Evolutionary conservation across 75 land plant species (phyloP).

Genomic region (Chamaecyparis obtusa): DNA sequence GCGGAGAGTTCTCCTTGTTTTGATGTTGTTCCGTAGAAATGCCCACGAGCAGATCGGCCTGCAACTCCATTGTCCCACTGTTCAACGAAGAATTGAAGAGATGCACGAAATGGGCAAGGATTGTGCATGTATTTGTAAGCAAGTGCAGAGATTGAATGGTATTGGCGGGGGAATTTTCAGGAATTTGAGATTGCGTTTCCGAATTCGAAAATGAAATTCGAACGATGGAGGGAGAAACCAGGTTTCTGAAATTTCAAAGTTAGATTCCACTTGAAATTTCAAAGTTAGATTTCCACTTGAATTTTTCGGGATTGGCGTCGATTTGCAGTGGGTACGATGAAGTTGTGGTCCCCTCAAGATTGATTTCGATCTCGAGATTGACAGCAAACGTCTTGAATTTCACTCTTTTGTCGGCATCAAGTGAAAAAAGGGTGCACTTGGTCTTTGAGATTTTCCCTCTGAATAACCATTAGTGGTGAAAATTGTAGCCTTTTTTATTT

Average conservation of each 20-base stretch:
- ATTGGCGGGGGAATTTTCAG: background rate
- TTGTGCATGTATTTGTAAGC: background rate
- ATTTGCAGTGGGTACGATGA: background rate
- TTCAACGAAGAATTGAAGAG: background rate
- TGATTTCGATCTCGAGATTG: too few relatives aligned
- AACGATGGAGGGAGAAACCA: background rate
- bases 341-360: too few relatives aligned
- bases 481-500: too few relatives aligned
- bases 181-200: background rate
- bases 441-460: too few relatives aligned
- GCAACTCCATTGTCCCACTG: background rate
- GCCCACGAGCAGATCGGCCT: background rate
- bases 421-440: too few relatives aligned
- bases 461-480: too few relatives aligned
- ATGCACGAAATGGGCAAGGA: background rate
- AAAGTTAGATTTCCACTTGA: background rate
- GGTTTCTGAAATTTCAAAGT: background rate
- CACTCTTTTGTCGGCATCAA: too few relatives aligned
- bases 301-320: background rate
- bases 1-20: background rate
- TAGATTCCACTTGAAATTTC: background rate
- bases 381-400: too few relatives aligned
- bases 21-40: background rate
- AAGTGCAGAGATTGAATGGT: background rate
- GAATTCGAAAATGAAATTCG: background rate